These are phyloP conservation scores for Globisporangium parvum DNA, from an alignment of 352 stramenopile genomes.

Conservation along the genomic window DNA sequence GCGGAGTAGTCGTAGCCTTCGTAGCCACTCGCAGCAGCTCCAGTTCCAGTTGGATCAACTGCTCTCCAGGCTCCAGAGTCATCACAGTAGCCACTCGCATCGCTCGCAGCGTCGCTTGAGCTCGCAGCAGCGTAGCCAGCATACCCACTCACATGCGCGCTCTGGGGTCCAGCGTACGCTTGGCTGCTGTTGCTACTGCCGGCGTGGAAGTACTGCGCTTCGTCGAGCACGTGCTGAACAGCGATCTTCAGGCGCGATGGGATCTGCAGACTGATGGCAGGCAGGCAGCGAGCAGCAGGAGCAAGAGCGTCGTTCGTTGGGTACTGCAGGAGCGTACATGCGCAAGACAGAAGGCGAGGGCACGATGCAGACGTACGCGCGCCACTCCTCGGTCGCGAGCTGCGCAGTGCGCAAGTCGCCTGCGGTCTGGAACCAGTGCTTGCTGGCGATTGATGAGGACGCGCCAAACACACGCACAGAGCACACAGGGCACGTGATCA, in stretches of 20 bases:
- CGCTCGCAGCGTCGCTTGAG: neutral
- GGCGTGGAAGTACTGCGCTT: conserved; percentile 13
- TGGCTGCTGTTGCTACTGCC: neutral
- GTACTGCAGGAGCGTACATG: neutral
- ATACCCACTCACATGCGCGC: conserved; percentile 3
- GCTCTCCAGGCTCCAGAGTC: neutral
- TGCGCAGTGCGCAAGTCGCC: conserved; percentile 42
- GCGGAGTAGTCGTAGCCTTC: conserved; percentile 4
- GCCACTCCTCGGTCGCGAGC: conserved; percentile 37
- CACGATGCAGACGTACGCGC: conserved; percentile 37
- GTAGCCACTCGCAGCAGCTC: neutral
- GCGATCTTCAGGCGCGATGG: conserved; percentile 56
- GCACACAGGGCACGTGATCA: no score
- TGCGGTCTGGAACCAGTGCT: conserved; percentile 65
- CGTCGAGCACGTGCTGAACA: conserved; percentile 53
- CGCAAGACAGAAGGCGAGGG: neutral
- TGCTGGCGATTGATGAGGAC: conserved; percentile 19
- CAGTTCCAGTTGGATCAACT: neutral
- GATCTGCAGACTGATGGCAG: conserved; percentile 31
- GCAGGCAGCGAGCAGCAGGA: neutral
- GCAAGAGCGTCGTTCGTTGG: neutral
- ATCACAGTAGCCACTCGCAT: no score
- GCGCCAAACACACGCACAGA: neutral
- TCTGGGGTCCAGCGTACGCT: conserved; percentile 4
- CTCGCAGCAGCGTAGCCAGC: neutral